phyloP scores from a whole-genome alignment of 78 protist genomes.

The Polysphondylium violaceum region DNA sequence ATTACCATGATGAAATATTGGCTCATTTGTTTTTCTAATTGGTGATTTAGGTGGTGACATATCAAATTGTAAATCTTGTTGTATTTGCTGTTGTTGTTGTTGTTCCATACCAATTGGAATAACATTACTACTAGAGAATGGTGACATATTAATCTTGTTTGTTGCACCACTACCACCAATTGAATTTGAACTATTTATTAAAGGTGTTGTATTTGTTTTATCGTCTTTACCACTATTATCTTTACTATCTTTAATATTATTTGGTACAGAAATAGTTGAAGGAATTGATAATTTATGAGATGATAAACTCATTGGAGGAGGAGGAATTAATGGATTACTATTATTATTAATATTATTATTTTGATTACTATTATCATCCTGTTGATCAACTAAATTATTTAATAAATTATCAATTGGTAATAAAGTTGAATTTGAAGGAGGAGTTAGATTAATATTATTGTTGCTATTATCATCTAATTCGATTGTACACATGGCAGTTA shows the following conservation, averaged over 20 bases:
- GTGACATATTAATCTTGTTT: neutral
- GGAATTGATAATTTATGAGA: constrained; percentile 29
- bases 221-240: too few relatives aligned
- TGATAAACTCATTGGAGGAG: constrained; percentile 39
- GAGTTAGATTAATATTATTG: neutral
- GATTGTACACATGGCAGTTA: constrained; percentile 72
- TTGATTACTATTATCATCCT: neutral
- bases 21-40: constrained; percentile 39
- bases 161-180: neutral
- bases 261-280: constrained; percentile 34
- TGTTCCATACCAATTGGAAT: neutral
- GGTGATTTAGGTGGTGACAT: constrained; percentile 81
- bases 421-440: neutral
- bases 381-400: neutral
- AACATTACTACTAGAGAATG: neutral
- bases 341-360: neutral
- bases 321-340: constrained; percentile 1
- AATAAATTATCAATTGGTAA: constrained; percentile 9
- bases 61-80: constrained; percentile 46
- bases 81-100: neutral
- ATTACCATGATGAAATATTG: constrained; percentile 21
- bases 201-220: too few relatives aligned
- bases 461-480: constrained; percentile 6
- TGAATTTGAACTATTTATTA: too few relatives aligned
- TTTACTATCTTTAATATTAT: too few relatives aligned